phyloP scores from a whole-genome alignment of 2,329 filamentous ascomycete genomes.

The Aureobasidium zeae region DNA sequence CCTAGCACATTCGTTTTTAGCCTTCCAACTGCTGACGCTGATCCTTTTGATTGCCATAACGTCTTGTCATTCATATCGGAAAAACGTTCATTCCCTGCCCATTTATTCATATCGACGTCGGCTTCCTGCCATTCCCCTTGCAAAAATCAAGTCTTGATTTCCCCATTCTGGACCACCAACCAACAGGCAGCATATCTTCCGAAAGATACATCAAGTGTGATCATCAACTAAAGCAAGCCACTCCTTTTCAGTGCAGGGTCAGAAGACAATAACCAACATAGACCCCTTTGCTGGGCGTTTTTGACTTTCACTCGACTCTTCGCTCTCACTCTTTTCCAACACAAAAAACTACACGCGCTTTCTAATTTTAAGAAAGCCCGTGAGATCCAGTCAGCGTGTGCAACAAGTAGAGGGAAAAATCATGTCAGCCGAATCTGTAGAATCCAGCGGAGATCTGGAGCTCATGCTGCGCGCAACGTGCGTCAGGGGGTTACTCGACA shows the following conservation, averaged over 20 bases:
- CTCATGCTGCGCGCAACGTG: constrained; percentile 10
- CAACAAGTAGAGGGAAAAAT: too few species aligned
- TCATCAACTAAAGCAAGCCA: constrained; percentile 9
- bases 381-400: constrained; percentile 10
- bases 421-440: constrained; percentile 12
- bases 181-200: constrained; percentile 1
- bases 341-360: too few species aligned
- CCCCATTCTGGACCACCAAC: too few species aligned
- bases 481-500: constrained; percentile 1
- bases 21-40: constrained; percentile 12
- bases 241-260: constrained; percentile 11
- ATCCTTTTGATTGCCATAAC: constrained; percentile 13
- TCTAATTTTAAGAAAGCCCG: too few species aligned
- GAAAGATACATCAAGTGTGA: background rate
- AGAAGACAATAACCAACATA: constrained; percentile 1
- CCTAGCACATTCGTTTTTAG: constrained; percentile 4
- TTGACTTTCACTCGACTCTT: background rate
- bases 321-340: background rate
- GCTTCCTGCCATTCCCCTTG: constrained; percentile 2
- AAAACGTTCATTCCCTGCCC: background rate
- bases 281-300: constrained; percentile 5
- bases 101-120: constrained; percentile 9
- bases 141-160: background rate
- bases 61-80: constrained; percentile 12
- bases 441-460: constrained; percentile 10